A percentile compares a stretch with the other conserved stretches of the same genome.
Evolutionary conservation across 2,329 filamentous ascomycete species (phyloP).

Genomic region (Paracoccidioides brasiliensis): DNA sequence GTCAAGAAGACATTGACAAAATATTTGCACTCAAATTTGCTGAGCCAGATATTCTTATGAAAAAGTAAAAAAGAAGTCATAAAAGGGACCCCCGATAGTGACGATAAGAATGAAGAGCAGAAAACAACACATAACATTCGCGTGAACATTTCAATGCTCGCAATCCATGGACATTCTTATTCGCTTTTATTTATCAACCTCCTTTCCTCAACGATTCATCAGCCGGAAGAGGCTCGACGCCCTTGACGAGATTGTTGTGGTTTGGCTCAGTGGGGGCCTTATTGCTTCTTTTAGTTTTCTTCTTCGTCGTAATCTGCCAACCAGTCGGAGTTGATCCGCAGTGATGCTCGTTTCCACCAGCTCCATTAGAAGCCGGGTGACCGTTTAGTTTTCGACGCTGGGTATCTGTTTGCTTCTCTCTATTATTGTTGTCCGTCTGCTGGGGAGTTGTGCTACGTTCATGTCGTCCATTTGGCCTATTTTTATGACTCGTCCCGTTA

Average conservation of each 20-base stretch:
- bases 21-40: not conserved
- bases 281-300: conserved; percentile 27
- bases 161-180: not conserved
- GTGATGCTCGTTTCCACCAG: conserved; percentile 13
- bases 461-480: conserved; percentile 24
- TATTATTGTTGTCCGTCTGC: conserved; percentile 13
- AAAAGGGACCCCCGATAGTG: not conserved
- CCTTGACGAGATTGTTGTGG: conserved; percentile 16
- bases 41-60: not conserved
- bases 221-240: conserved; percentile 27
- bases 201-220: conserved; percentile 35
- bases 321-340: conserved; percentile 13
- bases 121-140: not conserved
- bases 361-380: conserved; percentile 10
- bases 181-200: conserved; percentile 20
- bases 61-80: not conserved
- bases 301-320: conserved; percentile 34
- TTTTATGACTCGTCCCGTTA: conserved; percentile 22
- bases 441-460: conserved; percentile 13
- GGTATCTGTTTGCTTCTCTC: conserved; percentile 20
- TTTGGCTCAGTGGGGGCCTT: conserved; percentile 23
- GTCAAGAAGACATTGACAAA: not conserved
- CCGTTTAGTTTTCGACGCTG: conserved; percentile 22
- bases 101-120: not conserved
- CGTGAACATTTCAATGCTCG: not conserved